Evolutionary conservation across 208 protist genomes (phyloP).

Genomic region (Strigomonas galati): DNA sequence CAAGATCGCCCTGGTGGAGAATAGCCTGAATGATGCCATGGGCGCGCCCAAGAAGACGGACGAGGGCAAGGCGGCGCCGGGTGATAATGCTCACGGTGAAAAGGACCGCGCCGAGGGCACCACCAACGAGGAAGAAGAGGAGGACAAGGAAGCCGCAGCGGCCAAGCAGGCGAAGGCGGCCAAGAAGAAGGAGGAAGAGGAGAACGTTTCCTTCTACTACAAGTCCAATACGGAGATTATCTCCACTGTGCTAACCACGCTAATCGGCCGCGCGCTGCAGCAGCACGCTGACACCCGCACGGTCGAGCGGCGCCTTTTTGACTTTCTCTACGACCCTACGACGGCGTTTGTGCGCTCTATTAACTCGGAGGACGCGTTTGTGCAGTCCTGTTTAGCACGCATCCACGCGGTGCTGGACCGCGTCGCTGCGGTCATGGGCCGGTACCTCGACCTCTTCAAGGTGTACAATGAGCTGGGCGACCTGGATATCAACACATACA

Average conservation of each 20-base stretch:
- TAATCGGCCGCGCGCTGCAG: conserved; percentile 75
- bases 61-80: neutral
- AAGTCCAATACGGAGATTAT: conserved; percentile 59
- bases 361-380: conserved; percentile 36
- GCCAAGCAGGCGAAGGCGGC: neutral
- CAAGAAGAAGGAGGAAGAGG: neutral
- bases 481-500: conserved; percentile 72
- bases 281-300: conserved; percentile 81
- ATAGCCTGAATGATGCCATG: conserved; percentile 11
- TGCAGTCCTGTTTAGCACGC: conserved; percentile 49
- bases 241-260: conserved; percentile 41
- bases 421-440: conserved; percentile 42
- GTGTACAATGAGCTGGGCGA: conserved; percentile 69
- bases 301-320: conserved; percentile 87
- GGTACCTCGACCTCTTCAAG: conserved; percentile 73
- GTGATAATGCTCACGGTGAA: too few species aligned
- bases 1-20: conserved; percentile 46
- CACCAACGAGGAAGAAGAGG: conserved; percentile 7
- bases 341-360: conserved; percentile 71
- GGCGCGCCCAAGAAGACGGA: neutral
- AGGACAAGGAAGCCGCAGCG: neutral
- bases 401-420: conserved; percentile 53
- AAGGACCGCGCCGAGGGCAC: neutral
- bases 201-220: conserved; percentile 36
- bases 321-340: conserved; percentile 86